Evolutionary conservation across 192 early-diverging fungal species (phyloP).

Genomic region (Coemansia sp.): DNA sequence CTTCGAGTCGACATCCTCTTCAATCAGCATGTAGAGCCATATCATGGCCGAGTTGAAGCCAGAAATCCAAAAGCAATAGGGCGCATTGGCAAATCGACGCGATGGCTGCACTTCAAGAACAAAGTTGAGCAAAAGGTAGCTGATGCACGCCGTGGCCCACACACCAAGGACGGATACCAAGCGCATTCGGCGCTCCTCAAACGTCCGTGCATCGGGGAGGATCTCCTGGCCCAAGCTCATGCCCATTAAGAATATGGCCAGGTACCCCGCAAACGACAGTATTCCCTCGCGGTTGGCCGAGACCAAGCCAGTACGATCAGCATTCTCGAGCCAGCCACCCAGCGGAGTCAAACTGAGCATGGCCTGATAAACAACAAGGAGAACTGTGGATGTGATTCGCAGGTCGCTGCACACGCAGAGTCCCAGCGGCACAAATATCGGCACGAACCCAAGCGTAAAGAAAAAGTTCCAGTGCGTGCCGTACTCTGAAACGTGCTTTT

Average conservation of each 20-base stretch:
- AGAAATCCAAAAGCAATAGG: conserved; percentile 78
- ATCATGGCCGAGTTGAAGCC: conserved; percentile 68
- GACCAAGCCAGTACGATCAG: conserved; percentile 69
- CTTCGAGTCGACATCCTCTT: conserved; percentile 57
- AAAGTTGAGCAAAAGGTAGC: conserved; percentile 55
- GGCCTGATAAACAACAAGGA: conserved; percentile 62
- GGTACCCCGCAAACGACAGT: conserved; percentile 80
- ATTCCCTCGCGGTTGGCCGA: conserved; percentile 91
- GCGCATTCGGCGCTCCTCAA: conserved; percentile 52
- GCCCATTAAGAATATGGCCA: conserved; percentile 76
- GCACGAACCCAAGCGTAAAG: conserved; percentile 84
- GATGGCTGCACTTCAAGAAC: conserved; percentile 63
- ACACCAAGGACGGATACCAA: conserved; percentile 47
- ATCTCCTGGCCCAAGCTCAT: conserved; percentile 69
- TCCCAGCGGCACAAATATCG: conserved; percentile 70
- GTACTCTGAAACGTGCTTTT: conserved; percentile 93
- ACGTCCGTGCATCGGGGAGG: conserved; percentile 48
- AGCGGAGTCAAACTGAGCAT: conserved; percentile 58
- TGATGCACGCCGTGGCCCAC: conserved; percentile 43
- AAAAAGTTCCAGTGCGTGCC: conserved; percentile 99
- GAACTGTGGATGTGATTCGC: conserved; percentile 58
- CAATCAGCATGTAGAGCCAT: conserved; percentile 60
- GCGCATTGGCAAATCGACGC: conserved; percentile 70
- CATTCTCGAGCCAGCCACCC: conserved; percentile 71
- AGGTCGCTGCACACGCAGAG: conserved; percentile 54